Conservation (phyloP, 805 yeast species). For the Alloascoidea hylecoeti region DNA sequence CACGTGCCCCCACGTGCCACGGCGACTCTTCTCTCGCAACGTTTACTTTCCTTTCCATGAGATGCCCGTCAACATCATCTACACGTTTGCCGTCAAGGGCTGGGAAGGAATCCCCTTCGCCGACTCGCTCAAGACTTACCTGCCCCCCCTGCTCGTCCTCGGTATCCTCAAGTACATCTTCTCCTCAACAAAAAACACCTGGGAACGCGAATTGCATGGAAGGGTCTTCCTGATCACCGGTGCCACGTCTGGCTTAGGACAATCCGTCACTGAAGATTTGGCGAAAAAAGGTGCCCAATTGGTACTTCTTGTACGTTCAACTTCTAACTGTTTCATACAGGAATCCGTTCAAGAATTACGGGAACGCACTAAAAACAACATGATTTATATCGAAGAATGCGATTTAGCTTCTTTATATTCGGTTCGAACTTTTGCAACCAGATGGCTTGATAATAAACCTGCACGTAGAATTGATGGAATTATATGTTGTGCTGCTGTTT, state of each 20-base stretch:
- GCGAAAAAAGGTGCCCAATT: constrained; percentile 82
- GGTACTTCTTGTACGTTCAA: constrained; percentile 51
- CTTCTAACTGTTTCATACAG: constrained; percentile 57
- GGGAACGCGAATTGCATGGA: constrained; percentile 91
- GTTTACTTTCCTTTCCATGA: no score
- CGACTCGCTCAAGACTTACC: constrained; percentile 37
- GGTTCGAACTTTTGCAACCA: constrained; percentile 81
- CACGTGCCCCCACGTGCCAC: no score
- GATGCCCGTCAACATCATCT: constrained; percentile 85
- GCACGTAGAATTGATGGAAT: constrained; percentile 88
- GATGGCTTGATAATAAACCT: constrained; percentile 84
- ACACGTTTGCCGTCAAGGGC: constrained; percentile 60
- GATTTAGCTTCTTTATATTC: constrained; percentile 63
- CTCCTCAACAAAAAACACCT: constrained; percentile 69
- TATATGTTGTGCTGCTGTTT: constrained; percentile 76
- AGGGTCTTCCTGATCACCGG: constrained; percentile 53
- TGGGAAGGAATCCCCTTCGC: constrained; percentile 66
- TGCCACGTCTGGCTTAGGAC: constrained; percentile 91
- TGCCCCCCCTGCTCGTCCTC: constrained; percentile 35
- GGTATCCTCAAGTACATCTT: constrained; percentile 55
- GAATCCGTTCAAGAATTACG: constrained; percentile 75
- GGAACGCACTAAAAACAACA: constrained; percentile 46
- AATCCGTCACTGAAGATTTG: constrained; percentile 55
- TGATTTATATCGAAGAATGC: constrained; percentile 86
- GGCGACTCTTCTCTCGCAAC: no score